Base-by-base conservation (phyloP, 805 yeast species). In the Lipomyces lipofer region DNA sequence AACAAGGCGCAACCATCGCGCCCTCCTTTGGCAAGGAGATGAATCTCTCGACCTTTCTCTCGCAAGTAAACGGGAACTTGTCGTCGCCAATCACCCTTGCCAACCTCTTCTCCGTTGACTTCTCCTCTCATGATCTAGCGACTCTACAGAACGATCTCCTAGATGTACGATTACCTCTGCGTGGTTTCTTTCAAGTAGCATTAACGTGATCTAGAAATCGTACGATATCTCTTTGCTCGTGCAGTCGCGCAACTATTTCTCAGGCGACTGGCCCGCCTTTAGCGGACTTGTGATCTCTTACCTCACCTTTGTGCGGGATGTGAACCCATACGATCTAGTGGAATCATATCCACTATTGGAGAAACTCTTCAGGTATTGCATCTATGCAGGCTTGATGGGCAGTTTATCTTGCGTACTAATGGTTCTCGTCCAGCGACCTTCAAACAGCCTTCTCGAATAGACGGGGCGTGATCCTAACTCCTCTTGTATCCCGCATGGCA, bases 331-430 rank as follows among this genome's bases (percentile, higher is more conserved):
- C 72, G 75, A 83, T 2, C 52, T 71, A 6, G 65, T 73, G 43
- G 75, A 72, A 30, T 76, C 83, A 35, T 81, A 78, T 62, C 86
- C 81, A 57, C 66, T 80, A 24, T 78, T 75, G 56, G 75, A 79
- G 21, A 70, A 72, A 40, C 77, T 75, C 54, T 65, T 81, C 39
- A 74, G 72, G 48, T 49, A 32, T 13, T 59, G 15, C 12, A 21
- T 9, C 28, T 25, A 6, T 24, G 19, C 45, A 25, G 15, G 17
- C 28, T 21, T 7, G 24, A 40, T 9, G n/a, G 17, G 45, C 24
- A n/a, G n/a, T n/a, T n/a, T n/a, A n/a, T n/a, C n/a, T n/a, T n/a
- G n/a, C n/a, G n/a, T n/a, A n/a, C n/a, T 25, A 24, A 2, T 52
- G 43, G 33, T n/a, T 22, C 4, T 27, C 2, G 17, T 7, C 28